These are phyloP conservation scores for Pachysandra terminalis DNA, from an alignment of 164 flowering plant genomes.

Conservation along the genomic window DNA sequence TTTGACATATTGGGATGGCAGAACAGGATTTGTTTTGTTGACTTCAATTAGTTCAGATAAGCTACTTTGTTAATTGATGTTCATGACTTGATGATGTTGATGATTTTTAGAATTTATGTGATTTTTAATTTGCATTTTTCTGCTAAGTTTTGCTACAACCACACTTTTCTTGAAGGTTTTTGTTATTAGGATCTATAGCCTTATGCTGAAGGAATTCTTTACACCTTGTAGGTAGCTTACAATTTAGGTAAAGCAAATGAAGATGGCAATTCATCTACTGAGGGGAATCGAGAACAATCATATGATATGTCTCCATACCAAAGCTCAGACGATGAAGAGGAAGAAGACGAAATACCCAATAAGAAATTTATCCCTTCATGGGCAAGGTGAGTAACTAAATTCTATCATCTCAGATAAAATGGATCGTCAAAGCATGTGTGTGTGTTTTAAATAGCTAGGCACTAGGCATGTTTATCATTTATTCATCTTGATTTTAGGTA, in stretches of 20 bases:
- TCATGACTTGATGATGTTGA: too few species aligned
- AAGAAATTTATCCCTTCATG: constrained; percentile 72
- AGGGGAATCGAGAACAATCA: constrained; percentile 38
- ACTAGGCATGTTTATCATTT: too few species aligned
- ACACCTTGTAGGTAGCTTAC: constrained; percentile 28
- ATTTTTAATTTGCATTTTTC: not conserved
- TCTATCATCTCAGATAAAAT: not conserved
- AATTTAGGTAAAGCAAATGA: constrained; percentile 16
- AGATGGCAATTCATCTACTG: constrained; percentile 8
- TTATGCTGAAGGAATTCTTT: not conserved
- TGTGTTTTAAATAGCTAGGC: too few species aligned
- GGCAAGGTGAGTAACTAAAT: constrained; percentile 58
- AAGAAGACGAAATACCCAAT: constrained; percentile 46
- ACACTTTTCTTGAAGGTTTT: too few species aligned
- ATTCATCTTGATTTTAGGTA: too few species aligned
- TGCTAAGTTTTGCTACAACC: not conserved
- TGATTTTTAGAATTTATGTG: too few species aligned
- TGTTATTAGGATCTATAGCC: too few species aligned
- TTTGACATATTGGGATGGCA: too few species aligned
- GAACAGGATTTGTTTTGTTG: too few species aligned
- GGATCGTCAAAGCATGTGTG: not conserved
- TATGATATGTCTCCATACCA: constrained; percentile 90
- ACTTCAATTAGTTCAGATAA: too few species aligned
- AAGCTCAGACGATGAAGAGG: constrained; percentile 86
- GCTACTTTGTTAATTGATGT: too few species aligned